Evolutionary conservation across 202 grass and related monocot species (phyloP).

Genomic region (Cymbopogon flexuosus): DNA sequence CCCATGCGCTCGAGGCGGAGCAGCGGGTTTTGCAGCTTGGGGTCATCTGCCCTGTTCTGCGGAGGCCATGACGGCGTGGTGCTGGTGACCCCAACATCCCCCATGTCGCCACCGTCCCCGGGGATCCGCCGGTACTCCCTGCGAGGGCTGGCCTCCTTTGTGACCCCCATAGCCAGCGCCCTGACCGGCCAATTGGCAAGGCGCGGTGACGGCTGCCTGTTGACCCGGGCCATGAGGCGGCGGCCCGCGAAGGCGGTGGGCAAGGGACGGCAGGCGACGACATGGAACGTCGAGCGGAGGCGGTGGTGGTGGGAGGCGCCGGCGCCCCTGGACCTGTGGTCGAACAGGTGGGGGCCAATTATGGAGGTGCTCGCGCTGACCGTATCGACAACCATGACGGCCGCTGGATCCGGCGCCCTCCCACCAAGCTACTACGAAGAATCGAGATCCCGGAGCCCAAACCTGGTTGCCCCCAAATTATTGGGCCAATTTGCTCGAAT

Average conservation of each 20-base stretch:
- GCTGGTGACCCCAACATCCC: not conserved
- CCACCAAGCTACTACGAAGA: not conserved
- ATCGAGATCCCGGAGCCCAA: not conserved
- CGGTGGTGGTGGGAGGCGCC: constrained; percentile 6
- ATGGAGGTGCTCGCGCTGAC: constrained; percentile 73
- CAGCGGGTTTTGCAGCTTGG: constrained; percentile 73
- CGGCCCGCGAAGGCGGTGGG: constrained; percentile 36
- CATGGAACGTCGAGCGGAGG: constrained; percentile 20
- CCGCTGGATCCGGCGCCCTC: constrained; percentile 30
- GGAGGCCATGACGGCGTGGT: constrained; percentile 55
- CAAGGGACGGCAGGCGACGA: constrained; percentile 40
- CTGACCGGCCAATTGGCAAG: constrained; percentile 42
- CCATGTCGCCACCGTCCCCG: constrained; percentile 39
- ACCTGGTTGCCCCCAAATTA: not conserved
- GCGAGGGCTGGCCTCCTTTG: constrained; percentile 52
- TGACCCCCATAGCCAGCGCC: constrained; percentile 52
- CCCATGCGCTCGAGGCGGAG: constrained; percentile 77
- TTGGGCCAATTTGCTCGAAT: not conserved
- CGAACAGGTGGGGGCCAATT: constrained; percentile 46
- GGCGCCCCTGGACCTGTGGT: constrained; percentile 39
- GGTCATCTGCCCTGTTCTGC: constrained; percentile 66
- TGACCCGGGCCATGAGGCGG: constrained; percentile 40
- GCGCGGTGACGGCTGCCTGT: constrained; percentile 31
- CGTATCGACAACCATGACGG: constrained; percentile 59
- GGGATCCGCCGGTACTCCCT: constrained; percentile 52